Evolutionary conservation across 106 monocot genomes (phyloP).

Genomic region (Narthecium ossifragum): DNA sequence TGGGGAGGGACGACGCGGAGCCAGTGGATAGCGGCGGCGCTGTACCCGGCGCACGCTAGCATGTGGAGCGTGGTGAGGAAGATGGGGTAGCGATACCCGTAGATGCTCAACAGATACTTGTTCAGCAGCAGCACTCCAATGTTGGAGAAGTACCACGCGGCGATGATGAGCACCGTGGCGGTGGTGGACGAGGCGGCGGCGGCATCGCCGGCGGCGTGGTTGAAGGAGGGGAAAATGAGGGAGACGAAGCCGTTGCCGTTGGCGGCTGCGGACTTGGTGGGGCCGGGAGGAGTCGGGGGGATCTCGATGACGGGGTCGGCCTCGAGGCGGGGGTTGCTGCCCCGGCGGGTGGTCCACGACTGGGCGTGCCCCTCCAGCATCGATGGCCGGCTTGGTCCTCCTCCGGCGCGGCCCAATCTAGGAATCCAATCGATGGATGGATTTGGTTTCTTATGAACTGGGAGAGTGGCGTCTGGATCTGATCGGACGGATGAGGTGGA

Average conservation of each 20-base stretch:
- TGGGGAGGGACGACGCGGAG: constrained; percentile 14
- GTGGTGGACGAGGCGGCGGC: not conserved
- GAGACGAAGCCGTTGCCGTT: constrained; percentile 1
- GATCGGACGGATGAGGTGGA: constrained; percentile 3
- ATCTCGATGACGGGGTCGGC: constrained; percentile 12
- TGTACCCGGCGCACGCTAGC: constrained; percentile 12
- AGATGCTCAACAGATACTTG: constrained; percentile 13
- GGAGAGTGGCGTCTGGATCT: not conserved
- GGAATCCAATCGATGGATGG: not conserved
- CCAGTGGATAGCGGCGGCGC: constrained; percentile 6
- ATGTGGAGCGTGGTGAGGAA: constrained; percentile 16
- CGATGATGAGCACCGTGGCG: constrained; percentile 10
- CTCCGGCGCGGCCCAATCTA: not conserved
- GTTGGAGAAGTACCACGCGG: constrained; percentile 14
- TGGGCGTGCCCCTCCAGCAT: constrained; percentile 23
- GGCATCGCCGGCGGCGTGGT: not conserved
- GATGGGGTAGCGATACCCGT: constrained; percentile 14
- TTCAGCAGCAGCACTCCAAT: constrained; percentile 17
- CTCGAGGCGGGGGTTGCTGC: constrained; percentile 14
- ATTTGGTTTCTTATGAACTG: not conserved
- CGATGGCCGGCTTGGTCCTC: not conserved
- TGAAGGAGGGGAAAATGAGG: not conserved
- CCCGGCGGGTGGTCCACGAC: not conserved
- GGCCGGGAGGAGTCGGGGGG: constrained; percentile 11
- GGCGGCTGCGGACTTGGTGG: constrained; percentile 4